A percentile compares a stretch with the other conserved stretches of the same genome.
Evolutionary conservation across 106 monocot species (phyloP).

Genomic region (Cymbidium sinense): DNA sequence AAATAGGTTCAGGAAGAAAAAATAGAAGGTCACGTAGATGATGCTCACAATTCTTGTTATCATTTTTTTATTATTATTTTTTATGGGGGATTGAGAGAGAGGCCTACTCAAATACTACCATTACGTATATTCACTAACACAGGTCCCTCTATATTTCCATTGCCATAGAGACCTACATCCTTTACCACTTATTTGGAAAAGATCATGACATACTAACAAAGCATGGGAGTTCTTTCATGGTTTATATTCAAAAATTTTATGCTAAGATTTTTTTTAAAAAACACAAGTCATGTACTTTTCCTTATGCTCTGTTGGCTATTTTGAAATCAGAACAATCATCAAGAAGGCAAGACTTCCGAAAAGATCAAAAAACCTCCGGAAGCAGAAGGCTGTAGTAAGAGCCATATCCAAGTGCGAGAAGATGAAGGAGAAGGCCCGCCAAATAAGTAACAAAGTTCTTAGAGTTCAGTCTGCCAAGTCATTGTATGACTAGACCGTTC

Average conservation of each 20-base stretch:
- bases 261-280: background rate
- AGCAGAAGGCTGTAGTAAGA: constrained; percentile 26
- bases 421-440: constrained; percentile 20
- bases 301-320: background rate
- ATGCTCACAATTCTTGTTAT: too few species aligned
- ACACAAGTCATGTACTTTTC: background rate
- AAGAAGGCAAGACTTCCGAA: constrained; percentile 19
- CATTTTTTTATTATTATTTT: too few species aligned
- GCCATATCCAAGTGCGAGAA: constrained; percentile 26
- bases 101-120: too few species aligned
- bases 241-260: background rate
- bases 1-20: too few species aligned
- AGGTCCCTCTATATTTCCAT: too few species aligned
- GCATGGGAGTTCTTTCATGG: too few species aligned
- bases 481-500: constrained; percentile 20
- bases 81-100: too few species aligned
- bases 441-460: constrained; percentile 19
- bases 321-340: constrained; percentile 22
- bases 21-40: too few species aligned
- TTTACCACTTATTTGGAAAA: too few species aligned
- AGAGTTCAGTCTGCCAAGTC: constrained; percentile 41
- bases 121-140: too few species aligned
- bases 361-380: constrained; percentile 27
- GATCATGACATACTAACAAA: too few species aligned
- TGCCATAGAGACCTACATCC: too few species aligned